These are phyloP conservation scores for Coemansia aciculifera DNA, from an alignment of 192 early-diverging fungal genomes.

Conservation along the genomic window DNA sequence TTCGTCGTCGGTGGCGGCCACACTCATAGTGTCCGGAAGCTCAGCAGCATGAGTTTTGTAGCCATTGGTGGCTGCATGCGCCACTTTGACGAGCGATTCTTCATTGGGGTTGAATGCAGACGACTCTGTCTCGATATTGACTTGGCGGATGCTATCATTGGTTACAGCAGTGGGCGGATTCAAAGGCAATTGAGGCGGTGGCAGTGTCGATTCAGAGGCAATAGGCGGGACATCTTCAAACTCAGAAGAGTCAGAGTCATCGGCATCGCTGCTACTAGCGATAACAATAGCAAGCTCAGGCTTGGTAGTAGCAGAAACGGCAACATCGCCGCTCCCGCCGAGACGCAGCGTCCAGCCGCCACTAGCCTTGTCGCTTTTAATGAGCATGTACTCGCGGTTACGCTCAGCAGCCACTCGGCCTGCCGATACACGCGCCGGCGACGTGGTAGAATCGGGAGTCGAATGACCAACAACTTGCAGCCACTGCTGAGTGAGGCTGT, in stretches of 20 bases:
- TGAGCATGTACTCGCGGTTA: constrained; percentile 76
- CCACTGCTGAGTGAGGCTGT: constrained; percentile 80
- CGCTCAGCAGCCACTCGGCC: constrained; percentile 80
- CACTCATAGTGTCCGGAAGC: constrained; percentile 11
- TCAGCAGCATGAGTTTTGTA: background rate
- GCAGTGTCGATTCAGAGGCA: background rate
- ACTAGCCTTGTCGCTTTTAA: constrained; percentile 74
- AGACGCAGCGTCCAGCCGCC: constrained; percentile 68
- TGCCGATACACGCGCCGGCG: constrained; percentile 29
- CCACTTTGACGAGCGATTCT: constrained; percentile 4
- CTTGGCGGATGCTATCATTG: background rate
- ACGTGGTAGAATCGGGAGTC: background rate
- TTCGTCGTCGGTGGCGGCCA: background rate
- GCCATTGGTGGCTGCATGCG: constrained; percentile 5
- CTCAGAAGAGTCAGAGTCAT: constrained; percentile 58
- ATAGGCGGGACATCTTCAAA: constrained; percentile 56
- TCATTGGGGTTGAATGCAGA: background rate
- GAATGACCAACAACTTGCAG: constrained; percentile 54
- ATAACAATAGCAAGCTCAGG: constrained; percentile 3
- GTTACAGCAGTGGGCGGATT: background rate
- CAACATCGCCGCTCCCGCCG: constrained; percentile 6
- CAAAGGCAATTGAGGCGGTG: background rate
- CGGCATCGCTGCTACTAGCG: constrained; percentile 23
- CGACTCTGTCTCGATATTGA: background rate
- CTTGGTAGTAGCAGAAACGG: background rate